A percentile compares a stretch with the other conserved stretches of the same genome.
Evolutionary conservation across 257 asterid genomes (phyloP).

Genomic region (Nyctanthes arbortristis): DNA sequence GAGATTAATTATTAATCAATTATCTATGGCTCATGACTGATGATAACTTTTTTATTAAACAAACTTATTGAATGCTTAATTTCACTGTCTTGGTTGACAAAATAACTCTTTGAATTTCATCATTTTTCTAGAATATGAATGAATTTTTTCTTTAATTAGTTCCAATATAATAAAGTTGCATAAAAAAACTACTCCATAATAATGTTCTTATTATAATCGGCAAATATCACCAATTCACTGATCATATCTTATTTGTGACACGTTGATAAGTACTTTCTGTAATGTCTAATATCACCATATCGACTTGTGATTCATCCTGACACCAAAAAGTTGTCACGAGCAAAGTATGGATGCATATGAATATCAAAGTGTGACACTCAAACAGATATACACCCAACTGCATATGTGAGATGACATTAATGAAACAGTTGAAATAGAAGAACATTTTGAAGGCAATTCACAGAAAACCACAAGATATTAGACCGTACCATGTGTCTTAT

Average conservation of each 20-base stretch:
- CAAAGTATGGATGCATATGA: background rate
- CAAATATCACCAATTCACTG: background rate
- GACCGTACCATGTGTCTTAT: background rate
- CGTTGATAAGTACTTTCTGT: background rate
- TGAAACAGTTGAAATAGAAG: background rate
- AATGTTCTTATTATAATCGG: no score
- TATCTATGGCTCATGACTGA: no score
- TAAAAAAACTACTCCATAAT: no score
- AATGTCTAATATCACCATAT: background rate
- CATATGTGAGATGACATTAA: background rate
- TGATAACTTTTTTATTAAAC: background rate
- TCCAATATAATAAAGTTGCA: no score
- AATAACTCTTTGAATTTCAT: background rate
- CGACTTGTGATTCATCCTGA: background rate
- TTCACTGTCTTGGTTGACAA: background rate
- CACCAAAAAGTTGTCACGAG: background rate
- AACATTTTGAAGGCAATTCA: background rate
- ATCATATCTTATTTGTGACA: background rate
- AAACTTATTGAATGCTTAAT: background rate
- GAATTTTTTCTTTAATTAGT: background rate
- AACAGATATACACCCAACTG: background rate
- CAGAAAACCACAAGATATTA: background rate
- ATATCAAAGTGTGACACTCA: background rate
- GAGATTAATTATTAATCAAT: background rate
- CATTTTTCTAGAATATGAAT: background rate